Base-by-base conservation (phyloP, 1,284 basidiomycete species). In the Inonotus obliquus region DNA sequence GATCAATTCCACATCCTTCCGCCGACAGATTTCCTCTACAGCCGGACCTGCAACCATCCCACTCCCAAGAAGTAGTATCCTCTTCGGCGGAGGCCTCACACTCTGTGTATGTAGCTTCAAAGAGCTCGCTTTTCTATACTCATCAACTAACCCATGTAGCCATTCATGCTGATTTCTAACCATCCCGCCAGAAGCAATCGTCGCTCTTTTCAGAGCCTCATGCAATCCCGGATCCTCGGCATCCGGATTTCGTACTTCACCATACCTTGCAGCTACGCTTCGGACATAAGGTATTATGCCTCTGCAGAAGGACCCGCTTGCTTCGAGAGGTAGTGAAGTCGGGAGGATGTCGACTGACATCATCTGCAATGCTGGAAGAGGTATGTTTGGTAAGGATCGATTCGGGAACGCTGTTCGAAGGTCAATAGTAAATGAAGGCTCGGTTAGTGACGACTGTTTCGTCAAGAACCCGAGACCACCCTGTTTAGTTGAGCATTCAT, bases 41-140 rank as follows among this genome's bases (percentile, higher is more conserved):
- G 89, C 89, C 11, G 93, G 94, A 2, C 87, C 87, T 13, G 93
- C 92, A 23, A 96, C 95, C 85, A 96, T 94, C 19, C 95, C 96
- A 59, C 90, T 92, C 10, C 95, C 95, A 3, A 97, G 80, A 66
- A 98, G 78, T 29, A 98, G 74, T 0, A 96, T 80, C 75, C 88
- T 90, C 77, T 86, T 74, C 61, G 13, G 37, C n/a, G 29, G 10
- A 5, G 37, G 27, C 17, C 44, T 57, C 13, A 41, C 35, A 1
- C 27, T 4, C 3, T 54, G 38, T 23, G n/a, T 10, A 7, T 45
- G 45, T 13, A 49, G 54, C n/a, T 19, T 14, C 5, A 38, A 7
- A 56, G 13, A 52, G 29, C 32, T 54, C 19, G 53, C 29, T 19
- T 64, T 10, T 65, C 66, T 64, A 72, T 72, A 84, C 53, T 71